Evolutionary conservation across 2,329 filamentous ascomycete genomes (phyloP).

Genomic region (Fusarium sp.): DNA sequence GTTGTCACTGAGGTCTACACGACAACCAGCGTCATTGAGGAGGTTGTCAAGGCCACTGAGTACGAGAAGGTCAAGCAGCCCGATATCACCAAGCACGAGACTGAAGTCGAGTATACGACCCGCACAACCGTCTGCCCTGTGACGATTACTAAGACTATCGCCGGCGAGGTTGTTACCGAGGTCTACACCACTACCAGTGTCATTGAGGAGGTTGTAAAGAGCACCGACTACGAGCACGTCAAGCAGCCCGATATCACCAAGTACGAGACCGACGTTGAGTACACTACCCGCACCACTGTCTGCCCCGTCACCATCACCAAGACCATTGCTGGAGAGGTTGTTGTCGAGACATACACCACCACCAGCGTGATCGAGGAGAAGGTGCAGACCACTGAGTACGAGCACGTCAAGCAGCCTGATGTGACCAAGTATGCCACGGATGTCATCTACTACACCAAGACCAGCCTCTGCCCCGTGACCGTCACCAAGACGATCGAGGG

Average conservation of each 20-base stretch:
- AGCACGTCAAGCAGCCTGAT: conserved; percentile 51
- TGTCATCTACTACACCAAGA: conserved; percentile 55
- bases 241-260: conserved; percentile 48
- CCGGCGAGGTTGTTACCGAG: conserved; percentile 54
- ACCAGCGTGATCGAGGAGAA: conserved; percentile 41
- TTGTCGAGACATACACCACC: conserved; percentile 37
- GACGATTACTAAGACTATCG: conserved; percentile 48
- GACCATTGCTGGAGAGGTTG: conserved; percentile 37
- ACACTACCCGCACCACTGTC: conserved; percentile 53
- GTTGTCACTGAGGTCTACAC: conserved; percentile 52
- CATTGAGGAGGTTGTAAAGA: conserved; percentile 45
- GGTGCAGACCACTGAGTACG: conserved; percentile 44
- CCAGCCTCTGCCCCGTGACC: conserved; percentile 55
- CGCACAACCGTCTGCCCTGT: conserved; percentile 53
- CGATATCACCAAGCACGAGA: conserved; percentile 49
- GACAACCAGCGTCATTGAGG: conserved; percentile 41
- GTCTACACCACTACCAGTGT: conserved; percentile 45
- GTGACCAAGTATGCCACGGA: conserved; percentile 36
- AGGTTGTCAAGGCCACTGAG: conserved; percentile 44
- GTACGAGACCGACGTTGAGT: conserved; percentile 47
- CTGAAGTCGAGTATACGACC: conserved; percentile 53
- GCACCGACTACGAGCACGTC: conserved; percentile 47
- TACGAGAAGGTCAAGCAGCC: conserved; percentile 50
- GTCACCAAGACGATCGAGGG: conserved; percentile 47
- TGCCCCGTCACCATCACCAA: conserved; percentile 54